phyloP scores from a whole-genome alignment of 768 basidiomycete genomes.

The Hemileccinum impolitum region DNA sequence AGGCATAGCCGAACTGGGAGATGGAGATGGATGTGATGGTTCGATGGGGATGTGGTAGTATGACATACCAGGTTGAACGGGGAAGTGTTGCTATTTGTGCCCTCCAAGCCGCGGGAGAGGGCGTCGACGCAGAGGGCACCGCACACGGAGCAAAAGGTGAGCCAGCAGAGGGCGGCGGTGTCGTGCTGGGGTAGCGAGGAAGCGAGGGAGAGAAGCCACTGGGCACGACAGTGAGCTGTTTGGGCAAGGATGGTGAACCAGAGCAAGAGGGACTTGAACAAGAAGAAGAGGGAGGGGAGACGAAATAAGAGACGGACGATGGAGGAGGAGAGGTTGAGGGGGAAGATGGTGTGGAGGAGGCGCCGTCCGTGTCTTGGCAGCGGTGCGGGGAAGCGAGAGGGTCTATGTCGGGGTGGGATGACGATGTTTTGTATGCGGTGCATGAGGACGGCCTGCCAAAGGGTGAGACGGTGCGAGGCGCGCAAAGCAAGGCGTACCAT shows the following conservation, averaged over 20 bases:
- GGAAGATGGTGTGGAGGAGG: conserved; percentile 43
- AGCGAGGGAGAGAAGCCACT: conserved; percentile 33
- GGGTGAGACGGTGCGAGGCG: background rate
- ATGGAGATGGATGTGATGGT: conserved; percentile 1
- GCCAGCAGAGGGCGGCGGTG: conserved; percentile 70
- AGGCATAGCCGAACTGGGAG: conserved; percentile 68
- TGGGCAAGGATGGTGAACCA: conserved; percentile 63
- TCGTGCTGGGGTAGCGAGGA: conserved; percentile 47
- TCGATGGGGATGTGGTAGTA: background rate
- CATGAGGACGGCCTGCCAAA: conserved; percentile 57
- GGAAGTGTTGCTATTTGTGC: conserved; percentile 50
- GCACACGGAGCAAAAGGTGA: conserved; percentile 67
- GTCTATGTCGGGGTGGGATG: conserved; percentile 52
- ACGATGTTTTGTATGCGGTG: conserved; percentile 79
- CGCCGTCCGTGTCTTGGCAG: no score
- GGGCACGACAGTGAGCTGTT: conserved; percentile 34
- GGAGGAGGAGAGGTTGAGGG: conserved; percentile 60
- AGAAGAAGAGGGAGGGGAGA: conserved; percentile 59
- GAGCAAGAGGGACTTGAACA: conserved; percentile 52
- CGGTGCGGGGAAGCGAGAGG: background rate
- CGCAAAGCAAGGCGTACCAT: conserved; percentile 44
- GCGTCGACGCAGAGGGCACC: conserved; percentile 62
- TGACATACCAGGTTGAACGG: conserved; percentile 69
- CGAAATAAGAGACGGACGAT: conserved; percentile 57
- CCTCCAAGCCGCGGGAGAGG: conserved; percentile 66